Evolutionary conservation across 495 filamentous ascomycete species (phyloP), one percentile per base, ranked within the genome.

Genomic region (Xylaria bambusicola): DNA sequence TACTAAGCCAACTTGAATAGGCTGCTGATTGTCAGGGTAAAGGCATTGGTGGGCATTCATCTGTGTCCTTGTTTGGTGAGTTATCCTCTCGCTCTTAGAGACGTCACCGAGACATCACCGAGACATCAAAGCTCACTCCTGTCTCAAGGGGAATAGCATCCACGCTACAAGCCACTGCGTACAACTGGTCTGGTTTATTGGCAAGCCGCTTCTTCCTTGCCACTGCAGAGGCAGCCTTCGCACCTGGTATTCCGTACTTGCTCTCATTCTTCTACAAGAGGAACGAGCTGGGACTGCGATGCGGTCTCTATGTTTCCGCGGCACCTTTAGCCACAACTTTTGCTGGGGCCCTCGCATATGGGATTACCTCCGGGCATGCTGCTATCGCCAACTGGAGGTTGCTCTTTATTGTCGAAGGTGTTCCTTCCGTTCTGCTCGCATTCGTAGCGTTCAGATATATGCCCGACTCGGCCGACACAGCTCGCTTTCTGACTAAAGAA

Each of bases 191-290:
- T 6, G 83, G 81, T 3, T 73, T 90, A 72, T 87, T 93, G 79
- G 80, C 79, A 10, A 77, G 84, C 29, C 82, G 89, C 2, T 89
- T 86, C 54, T 76, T 91, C 21, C 76, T 93, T 15, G 89, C 87
- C 20, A 74, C 80, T 10, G 80, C 84, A 40, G 90, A 93, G 68
- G 84, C 83, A 9, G 88, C 80, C 0, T 93, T 84, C 62, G 88
- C 84, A 5, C 88, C 89, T 8, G 85, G 85, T 2, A 77, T 91
- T 4, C 88, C 89, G 0, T 93, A 86, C 57, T 75, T 92, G 0
- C 77, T 96, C 0, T 88, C 85, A 0, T 93, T 93, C 74, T 96
- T 96, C 77, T 96, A 95, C 64, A 82, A 86, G 26, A 80, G 92
- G 6, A 80, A 86, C 45, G 91, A 93, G 66, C 71, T 95, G 1